Conservation (phyloP, 768 basidiomycete species). For the Rhodotorula diobovata region DNA sequence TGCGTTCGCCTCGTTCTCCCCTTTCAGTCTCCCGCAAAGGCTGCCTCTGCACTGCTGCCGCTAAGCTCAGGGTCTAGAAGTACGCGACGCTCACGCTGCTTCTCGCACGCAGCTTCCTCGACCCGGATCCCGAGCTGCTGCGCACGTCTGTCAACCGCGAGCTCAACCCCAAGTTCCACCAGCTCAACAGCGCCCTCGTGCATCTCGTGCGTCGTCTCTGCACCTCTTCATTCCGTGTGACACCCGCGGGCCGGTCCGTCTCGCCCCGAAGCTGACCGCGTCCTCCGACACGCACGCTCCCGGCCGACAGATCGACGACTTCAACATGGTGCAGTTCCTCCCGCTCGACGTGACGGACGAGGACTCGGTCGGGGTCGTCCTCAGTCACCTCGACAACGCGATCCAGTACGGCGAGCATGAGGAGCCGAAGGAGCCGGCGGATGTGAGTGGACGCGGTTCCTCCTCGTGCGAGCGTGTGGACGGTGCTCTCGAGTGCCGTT, state of each 20-base stretch:
- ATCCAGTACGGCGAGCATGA: slow-evolving; percentile 72
- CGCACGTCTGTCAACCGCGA: slow-evolving; percentile 52
- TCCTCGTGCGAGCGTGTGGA: too few species aligned
- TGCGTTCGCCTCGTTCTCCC: slow-evolving; percentile 45
- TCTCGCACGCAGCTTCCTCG: slow-evolving; percentile 64
- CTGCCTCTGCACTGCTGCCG: too few species aligned
- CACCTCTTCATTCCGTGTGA: background rate
- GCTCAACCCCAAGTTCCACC: slow-evolving; percentile 77
- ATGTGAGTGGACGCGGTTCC: slow-evolving; percentile 8
- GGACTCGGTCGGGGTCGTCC: slow-evolving; percentile 80
- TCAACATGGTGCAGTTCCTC: slow-evolving; percentile 93
- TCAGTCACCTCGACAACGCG: slow-evolving; percentile 94
- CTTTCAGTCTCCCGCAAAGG: too few species aligned
- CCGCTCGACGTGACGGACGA: slow-evolving; percentile 85
- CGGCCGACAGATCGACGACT: slow-evolving; percentile 79
- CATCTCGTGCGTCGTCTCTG: slow-evolving; percentile 63
- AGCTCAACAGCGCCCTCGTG: slow-evolving; percentile 89
- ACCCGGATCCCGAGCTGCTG: slow-evolving; percentile 87
- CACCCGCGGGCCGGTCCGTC: too few species aligned
- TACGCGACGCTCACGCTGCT: background rate
- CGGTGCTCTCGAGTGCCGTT: background rate
- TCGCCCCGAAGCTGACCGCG: background rate
- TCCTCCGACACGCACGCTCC: background rate
- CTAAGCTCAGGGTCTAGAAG: too few species aligned
- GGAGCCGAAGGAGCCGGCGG: slow-evolving; percentile 66